Percentiles rank a stretch among this genome's conserved stretches.
phyloP scores from a whole-genome alignment of 2,329 filamentous ascomycete species.

The Trichoderma koningiopsis region DNA sequence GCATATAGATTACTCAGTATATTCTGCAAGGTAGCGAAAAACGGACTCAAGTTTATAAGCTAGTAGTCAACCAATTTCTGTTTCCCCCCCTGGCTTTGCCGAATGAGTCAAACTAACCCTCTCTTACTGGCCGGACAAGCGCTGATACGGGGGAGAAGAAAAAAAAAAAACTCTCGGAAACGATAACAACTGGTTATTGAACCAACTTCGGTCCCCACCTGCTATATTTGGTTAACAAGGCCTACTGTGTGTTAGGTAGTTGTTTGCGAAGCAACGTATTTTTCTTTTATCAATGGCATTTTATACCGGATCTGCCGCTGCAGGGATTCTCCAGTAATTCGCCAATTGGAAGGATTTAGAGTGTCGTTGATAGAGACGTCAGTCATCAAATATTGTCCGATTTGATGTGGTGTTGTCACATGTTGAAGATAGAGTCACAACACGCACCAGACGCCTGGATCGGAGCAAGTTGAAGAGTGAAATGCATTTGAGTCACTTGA shows the following conservation, averaged over 20 bases:
- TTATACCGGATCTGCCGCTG: neutral
- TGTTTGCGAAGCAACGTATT: neutral
- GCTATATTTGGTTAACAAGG: neutral
- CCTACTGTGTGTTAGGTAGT: neutral
- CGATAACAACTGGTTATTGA: neutral
- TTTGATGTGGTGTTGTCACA: neutral
- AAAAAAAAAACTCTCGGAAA: neutral
- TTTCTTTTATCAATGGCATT: too few species aligned
- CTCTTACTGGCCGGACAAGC: conserved; percentile 9
- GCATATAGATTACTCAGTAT: neutral
- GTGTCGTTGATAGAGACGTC: neutral
- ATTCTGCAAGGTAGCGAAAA: neutral
- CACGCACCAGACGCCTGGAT: neutral
- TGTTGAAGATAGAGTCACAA: neutral
- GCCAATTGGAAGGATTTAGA: neutral
- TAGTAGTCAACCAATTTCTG: neutral
- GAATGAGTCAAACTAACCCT: conserved; percentile 23
- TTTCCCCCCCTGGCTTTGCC: conserved; percentile 3
- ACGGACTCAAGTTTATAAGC: neutral
- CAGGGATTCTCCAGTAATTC: neutral
- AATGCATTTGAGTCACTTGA: neutral
- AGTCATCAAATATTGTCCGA: neutral
- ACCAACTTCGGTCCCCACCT: conserved; percentile 1
- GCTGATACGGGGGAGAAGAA: neutral
- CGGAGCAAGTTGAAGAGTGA: neutral